These are phyloP conservation scores for Baudoinia panamericana DNA, from an alignment of 495 filamentous ascomycete genomes.

Conservation along the genomic window DNA sequence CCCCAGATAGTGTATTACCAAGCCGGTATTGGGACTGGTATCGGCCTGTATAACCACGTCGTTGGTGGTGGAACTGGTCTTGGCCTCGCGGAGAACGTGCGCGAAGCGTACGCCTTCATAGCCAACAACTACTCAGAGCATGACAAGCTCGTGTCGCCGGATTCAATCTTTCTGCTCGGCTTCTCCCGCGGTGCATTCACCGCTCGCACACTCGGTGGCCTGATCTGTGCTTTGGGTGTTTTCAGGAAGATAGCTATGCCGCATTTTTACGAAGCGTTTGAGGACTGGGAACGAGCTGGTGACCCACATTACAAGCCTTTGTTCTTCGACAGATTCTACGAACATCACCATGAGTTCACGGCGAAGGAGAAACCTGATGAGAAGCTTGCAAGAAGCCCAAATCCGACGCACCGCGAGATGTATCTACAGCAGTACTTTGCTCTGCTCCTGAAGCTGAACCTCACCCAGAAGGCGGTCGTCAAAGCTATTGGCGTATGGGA, in stretches of 20 bases:
- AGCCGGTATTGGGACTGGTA: conserved; percentile 23
- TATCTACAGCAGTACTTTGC: conserved; percentile 26
- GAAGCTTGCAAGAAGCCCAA: conserved; percentile 1
- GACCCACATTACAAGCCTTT: conserved; percentile 18
- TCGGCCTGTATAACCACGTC: conserved; percentile 15
- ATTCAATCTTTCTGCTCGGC: conserved; percentile 29
- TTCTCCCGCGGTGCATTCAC: conserved; percentile 34
- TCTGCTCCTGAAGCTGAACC: conserved; percentile 36
- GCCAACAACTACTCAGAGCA: conserved; percentile 32
- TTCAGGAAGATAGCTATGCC: conserved; percentile 19
- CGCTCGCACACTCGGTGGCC: conserved; percentile 26
- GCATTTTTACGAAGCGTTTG: conserved; percentile 24
- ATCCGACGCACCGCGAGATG: background rate
- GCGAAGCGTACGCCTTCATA: conserved; percentile 30
- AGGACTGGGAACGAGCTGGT: conserved; percentile 23
- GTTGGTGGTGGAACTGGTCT: conserved; percentile 19
- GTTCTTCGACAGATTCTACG: conserved; percentile 16
- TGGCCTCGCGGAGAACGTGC: conserved; percentile 19
- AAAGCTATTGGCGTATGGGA: conserved; percentile 17
- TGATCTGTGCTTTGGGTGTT: conserved; percentile 31
- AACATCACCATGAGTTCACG: conserved; percentile 7
- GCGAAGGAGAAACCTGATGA: background rate
- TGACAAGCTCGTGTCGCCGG: conserved; percentile 16
- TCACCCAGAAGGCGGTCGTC: conserved; percentile 32
- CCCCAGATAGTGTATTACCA: conserved; percentile 28